These are phyloP conservation scores for Rhodamnia argentea DNA, from an alignment of 345 rosid species.

Conservation along the genomic window DNA sequence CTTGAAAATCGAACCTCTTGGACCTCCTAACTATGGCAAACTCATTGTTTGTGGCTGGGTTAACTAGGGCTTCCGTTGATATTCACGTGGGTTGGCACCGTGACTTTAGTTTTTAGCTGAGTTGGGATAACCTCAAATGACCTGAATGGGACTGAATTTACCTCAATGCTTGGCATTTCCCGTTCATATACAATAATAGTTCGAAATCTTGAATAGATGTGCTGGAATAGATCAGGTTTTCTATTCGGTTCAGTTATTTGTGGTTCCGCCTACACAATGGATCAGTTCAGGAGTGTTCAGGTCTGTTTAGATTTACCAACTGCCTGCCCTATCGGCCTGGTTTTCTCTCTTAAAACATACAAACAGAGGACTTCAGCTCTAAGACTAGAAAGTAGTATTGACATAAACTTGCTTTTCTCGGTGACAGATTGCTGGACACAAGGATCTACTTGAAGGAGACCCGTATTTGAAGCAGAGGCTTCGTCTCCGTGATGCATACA, in stretches of 20 bases:
- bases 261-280: background rate
- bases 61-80: background rate
- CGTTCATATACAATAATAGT: background rate
- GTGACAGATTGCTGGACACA: constrained; percentile 66
- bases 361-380: background rate
- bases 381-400: background rate
- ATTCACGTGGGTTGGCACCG: background rate
- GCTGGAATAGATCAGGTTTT: background rate
- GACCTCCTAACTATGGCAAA: background rate
- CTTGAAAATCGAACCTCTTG: background rate
- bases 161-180: background rate
- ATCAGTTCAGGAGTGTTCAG: background rate
- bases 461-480: constrained; percentile 94
- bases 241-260: background rate
- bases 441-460: constrained; percentile 88
- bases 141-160: background rate
- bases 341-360: background rate
- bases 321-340: background rate
- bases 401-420: background rate
- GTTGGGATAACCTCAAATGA: background rate
- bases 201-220: background rate
- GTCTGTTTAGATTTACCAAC: background rate
- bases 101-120: background rate
- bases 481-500: constrained; percentile 82
- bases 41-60: background rate